Conservation (phyloP, 2,329 filamentous ascomycete species). For the Verticillium nubilum region DNA sequence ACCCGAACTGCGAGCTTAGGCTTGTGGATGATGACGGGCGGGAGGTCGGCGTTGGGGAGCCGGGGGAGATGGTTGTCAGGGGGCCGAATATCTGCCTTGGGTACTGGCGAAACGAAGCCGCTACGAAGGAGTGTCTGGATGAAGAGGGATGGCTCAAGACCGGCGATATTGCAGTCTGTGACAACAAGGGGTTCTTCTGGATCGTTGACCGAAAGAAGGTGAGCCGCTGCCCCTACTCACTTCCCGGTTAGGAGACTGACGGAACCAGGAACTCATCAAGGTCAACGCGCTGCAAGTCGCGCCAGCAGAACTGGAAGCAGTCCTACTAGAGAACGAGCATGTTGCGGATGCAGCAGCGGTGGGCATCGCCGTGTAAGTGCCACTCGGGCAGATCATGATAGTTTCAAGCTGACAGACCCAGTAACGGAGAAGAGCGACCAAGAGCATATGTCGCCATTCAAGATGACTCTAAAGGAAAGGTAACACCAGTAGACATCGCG, state of each 20-base stretch:
- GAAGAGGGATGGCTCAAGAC: conserved; percentile 53
- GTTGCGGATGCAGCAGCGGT: conserved; percentile 51
- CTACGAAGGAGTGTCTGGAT: conserved; percentile 44
- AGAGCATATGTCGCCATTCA: conserved; percentile 47
- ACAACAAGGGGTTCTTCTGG: conserved; percentile 41
- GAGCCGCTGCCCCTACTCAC: neutral
- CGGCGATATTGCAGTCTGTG: conserved; percentile 48
- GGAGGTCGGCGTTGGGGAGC: conserved; percentile 39
- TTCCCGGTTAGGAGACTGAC: neutral
- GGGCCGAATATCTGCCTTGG: conserved; percentile 54
- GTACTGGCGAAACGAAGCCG: conserved; percentile 52
- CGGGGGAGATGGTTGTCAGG: conserved; percentile 48
- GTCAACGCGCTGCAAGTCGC: conserved; percentile 55
- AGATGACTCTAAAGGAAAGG: conserved; percentile 34
- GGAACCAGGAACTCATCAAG: conserved; percentile 49
- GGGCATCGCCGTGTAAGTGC: conserved; percentile 40
- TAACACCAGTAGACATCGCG: conserved; percentile 47
- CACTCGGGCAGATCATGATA: neutral
- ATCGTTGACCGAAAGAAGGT: conserved; percentile 43
- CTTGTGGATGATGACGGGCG: conserved; percentile 47
- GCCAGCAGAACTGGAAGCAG: conserved; percentile 51
- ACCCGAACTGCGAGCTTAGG: conserved; percentile 47
- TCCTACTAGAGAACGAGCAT: conserved; percentile 43
- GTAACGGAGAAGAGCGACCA: conserved; percentile 43
- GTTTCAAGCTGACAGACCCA: conserved; percentile 9